phyloP scores from a whole-genome alignment of 2,329 filamentous ascomycete species.

The Aspergillus luchuensis region DNA sequence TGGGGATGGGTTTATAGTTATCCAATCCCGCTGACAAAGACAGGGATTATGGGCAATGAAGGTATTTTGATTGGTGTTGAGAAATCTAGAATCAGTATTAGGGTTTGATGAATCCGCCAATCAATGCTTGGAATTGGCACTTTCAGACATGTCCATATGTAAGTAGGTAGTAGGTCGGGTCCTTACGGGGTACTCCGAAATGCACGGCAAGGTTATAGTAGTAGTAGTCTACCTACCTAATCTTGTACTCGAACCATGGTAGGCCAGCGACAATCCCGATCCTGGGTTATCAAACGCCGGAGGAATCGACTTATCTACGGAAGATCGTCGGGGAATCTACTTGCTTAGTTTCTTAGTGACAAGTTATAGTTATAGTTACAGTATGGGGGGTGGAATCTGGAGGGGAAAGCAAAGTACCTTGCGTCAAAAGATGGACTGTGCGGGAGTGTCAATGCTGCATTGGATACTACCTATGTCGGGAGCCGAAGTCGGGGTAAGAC shows the following conservation, averaged over 20 bases:
- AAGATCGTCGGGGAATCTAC: constrained; percentile 7
- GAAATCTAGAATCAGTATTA: background rate
- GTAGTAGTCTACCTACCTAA: no score
- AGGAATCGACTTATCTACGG: constrained; percentile 8
- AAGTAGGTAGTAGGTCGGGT: no score
- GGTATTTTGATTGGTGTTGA: background rate
- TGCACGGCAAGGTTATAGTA: no score
- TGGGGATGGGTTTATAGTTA: background rate
- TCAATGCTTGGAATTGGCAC: background rate
- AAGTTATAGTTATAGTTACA: no score
- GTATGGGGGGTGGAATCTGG: no score
- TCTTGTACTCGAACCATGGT: background rate
- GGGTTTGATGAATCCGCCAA: background rate
- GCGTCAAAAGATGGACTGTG: constrained; percentile 4
- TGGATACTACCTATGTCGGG: background rate
- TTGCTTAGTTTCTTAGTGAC: background rate
- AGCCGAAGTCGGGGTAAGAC: no score
- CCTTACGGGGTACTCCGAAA: background rate
- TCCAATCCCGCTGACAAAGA: background rate
- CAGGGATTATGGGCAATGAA: background rate
- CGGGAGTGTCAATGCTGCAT: background rate
- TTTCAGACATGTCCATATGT: no score
- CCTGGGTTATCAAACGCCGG: background rate
- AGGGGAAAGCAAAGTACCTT: background rate
- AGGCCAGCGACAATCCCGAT: background rate